phyloP scores from a whole-genome alignment of 2,329 filamentous ascomycete species.

The Byssochlamys sp. region DNA sequence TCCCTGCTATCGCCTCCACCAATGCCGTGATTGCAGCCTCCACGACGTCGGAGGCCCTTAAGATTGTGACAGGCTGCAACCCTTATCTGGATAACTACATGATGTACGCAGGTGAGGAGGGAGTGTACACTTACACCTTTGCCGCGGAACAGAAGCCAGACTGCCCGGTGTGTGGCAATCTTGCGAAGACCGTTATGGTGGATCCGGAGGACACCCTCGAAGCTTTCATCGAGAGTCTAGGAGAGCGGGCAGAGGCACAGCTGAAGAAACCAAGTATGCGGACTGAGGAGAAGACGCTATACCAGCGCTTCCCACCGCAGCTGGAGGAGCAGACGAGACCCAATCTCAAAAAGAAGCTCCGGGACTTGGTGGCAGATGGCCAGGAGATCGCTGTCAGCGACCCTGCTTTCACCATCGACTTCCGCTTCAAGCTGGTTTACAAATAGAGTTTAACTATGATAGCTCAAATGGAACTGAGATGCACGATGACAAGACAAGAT shows the following conservation, averaged over 20 bases:
- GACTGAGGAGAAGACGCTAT: constrained; percentile 71
- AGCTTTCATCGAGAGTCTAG: constrained; percentile 76
- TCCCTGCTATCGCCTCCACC: constrained; percentile 92
- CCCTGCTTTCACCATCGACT: constrained; percentile 71
- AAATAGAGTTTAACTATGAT: constrained; percentile 13
- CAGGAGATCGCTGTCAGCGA: constrained; percentile 90
- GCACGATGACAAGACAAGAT: neutral
- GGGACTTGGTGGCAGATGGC: constrained; percentile 66
- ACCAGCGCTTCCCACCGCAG: constrained; percentile 74
- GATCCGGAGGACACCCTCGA: constrained; percentile 63
- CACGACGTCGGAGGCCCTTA: constrained; percentile 94
- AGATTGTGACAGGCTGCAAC: constrained; percentile 75
- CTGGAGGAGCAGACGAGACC: constrained; percentile 74
- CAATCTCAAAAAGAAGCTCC: constrained; percentile 70
- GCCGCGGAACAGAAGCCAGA: constrained; percentile 88
- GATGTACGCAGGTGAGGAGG: constrained; percentile 97
- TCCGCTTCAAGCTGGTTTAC: constrained; percentile 50
- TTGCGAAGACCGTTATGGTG: constrained; percentile 65
- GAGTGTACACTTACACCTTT: constrained; percentile 95
- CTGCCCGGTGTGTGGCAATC: constrained; percentile 84
- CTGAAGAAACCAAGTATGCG: constrained; percentile 87
- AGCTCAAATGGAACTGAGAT: neutral
- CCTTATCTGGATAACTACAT: constrained; percentile 88
- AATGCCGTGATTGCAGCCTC: constrained; percentile 93
- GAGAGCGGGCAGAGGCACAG: constrained; percentile 76